Conservation (phyloP, 257 asterid species). For the Orobanche coerulescens region DNA sequence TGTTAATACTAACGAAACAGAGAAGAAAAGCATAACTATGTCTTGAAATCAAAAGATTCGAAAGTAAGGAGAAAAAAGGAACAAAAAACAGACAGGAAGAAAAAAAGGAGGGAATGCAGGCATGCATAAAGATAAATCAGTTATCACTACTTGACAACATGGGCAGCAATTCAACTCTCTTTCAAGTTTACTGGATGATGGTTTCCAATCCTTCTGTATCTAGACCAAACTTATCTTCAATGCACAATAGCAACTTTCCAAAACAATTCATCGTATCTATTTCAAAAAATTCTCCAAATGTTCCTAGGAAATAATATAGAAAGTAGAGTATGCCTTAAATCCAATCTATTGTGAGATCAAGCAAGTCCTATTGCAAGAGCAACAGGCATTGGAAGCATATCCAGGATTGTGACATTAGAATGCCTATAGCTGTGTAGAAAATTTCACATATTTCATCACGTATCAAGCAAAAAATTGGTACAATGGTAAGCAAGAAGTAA, state of each 20-base stretch:
- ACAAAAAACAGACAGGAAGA: background rate
- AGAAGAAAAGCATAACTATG: background rate
- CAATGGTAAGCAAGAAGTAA: background rate
- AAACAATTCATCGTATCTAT: background rate
- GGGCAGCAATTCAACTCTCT: background rate
- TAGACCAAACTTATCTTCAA: background rate
- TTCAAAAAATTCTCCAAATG: background rate
- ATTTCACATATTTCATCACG: background rate
- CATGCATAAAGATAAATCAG: background rate
- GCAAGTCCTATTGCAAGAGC: conserved; percentile 5
- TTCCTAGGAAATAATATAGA: background rate
- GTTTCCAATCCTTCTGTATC: background rate
- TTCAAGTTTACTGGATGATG: background rate
- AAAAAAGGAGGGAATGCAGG: too few species aligned
- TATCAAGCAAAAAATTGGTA: background rate
- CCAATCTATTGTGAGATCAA: background rate
- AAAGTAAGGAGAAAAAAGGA: background rate
- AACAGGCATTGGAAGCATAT: background rate
- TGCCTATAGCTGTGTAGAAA: background rate
- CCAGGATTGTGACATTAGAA: background rate
- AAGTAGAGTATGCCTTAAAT: background rate
- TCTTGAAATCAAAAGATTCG: background rate
- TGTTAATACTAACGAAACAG: background rate
- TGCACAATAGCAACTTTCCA: background rate
- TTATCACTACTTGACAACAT: background rate